Evolutionary conservation across 148 eudicot genomes (phyloP), one percentile per base, ranked within the genome.

Genomic region (Chenopodium album): DNA sequence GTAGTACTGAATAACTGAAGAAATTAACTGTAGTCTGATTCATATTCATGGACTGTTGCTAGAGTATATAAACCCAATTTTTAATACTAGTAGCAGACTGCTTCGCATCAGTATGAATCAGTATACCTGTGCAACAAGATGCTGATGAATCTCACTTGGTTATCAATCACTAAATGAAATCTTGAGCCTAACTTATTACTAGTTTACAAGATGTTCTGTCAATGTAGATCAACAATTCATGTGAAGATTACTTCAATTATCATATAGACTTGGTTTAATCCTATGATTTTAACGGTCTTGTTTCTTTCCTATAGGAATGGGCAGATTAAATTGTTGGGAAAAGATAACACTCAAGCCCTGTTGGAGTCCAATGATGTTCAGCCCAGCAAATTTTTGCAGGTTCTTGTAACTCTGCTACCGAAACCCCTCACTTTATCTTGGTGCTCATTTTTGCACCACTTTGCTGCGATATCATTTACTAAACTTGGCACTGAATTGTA

Each of bases 301-400:
- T 81, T 64, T 52, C 73, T 31, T 79, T 54, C 73, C 83, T 59
- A 29, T 87, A 96, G 99, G 80, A 89, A 89, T 82, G 99, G 99
- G 29, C 92, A 83, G 81, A 90, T 94, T 52, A 96, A 96, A 75
- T 82, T 96, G 85, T 88, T 90, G 28, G 97, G 99, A 66, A 92
- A 89, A 88, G 94, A 86, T 80, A 89, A 91, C 88, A 86, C 91
- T 23, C 94, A 96, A 84, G 89, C 90, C 48, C 81, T 92, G 60
- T 81, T 96, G 84, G 92, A 90, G 86, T 91, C 94, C 66, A 68
- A 90, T 67, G 93, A 89, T 83, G 78, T 81, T 46, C 83, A 86
- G 74, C 89, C 91, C n/a, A 92, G 90, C 91, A 94, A 94, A 86
- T 91, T 94, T 87, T 73, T 96, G 87, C 89, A 90, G 93, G 99